Evolutionary conservation across 202 grass and related monocot genomes (phyloP).

Genomic region (Eragrostis tef): DNA sequence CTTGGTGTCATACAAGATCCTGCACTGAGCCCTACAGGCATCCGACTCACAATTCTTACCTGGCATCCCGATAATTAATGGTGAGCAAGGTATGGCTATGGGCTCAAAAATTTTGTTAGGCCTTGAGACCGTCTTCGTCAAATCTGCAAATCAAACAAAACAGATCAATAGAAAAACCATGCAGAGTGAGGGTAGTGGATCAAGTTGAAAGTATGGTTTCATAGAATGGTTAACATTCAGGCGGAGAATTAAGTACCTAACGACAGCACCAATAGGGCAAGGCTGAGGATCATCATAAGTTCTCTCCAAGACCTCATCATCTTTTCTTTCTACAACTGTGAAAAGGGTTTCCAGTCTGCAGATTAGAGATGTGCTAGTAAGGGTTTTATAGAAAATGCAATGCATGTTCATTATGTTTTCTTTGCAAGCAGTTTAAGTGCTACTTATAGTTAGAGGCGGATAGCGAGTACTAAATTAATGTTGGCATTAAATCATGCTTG

Average conservation of each 20-base stretch:
- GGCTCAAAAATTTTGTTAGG: no score
- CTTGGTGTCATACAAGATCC: no score
- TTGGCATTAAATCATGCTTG: background rate
- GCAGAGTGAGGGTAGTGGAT: no score
- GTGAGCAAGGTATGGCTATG: no score
- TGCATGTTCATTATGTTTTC: background rate
- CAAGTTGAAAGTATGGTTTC: no score
- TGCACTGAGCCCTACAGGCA: no score
- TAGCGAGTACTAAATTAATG: background rate
- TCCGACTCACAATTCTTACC: no score
- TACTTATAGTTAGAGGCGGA: background rate
- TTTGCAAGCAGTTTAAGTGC: background rate
- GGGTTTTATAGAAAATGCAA: background rate
- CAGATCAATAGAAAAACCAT: no score
- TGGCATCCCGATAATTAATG: no score
- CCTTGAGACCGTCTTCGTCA: no score
- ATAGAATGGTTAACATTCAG: background rate
- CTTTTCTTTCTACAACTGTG: background rate
- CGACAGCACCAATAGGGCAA: background rate
- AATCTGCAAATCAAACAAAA: no score
- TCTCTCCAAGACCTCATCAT: background rate
- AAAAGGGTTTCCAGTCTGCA: background rate
- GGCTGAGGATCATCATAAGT: background rate
- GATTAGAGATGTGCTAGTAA: background rate
- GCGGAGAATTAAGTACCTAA: background rate